Evolutionary conservation across 2,329 filamentous ascomycete genomes (phyloP).

Genomic region (Exutisphaerella laricina): DNA sequence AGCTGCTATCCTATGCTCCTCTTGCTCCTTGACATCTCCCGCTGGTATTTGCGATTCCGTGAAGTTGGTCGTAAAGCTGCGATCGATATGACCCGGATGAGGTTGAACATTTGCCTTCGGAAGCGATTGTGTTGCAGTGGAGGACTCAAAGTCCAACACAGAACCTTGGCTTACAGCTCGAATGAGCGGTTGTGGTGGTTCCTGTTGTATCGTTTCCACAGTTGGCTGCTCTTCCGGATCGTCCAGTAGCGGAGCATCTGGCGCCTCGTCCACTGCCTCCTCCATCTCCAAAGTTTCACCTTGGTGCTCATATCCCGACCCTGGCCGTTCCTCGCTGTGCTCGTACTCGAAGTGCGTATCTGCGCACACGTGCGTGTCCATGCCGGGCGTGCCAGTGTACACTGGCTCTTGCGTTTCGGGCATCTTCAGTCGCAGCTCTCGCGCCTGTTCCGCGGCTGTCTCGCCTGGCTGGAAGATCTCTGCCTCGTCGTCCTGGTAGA

Average conservation of each 20-base stretch:
- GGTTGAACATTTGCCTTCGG: constrained; percentile 14
- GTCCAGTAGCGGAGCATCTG: constrained; percentile 37
- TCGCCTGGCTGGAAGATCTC: constrained; percentile 23
- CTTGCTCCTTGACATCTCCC: constrained; percentile 9
- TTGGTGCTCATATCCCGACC: constrained; percentile 42
- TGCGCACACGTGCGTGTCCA: constrained; percentile 10
- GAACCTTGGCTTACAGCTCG: constrained; percentile 13
- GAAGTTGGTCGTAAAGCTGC: constrained; percentile 32
- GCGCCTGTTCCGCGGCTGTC: constrained; percentile 21
- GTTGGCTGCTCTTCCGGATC: constrained; percentile 35
- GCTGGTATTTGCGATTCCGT: constrained; percentile 21
- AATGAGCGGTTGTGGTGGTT: constrained; percentile 6
- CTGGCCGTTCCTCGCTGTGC: constrained; percentile 7
- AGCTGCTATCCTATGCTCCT: constrained; percentile 12
- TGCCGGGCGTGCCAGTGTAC: constrained; percentile 14
- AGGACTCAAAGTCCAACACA: constrained; percentile 15
- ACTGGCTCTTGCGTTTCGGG: constrained; percentile 12
- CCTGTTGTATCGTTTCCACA: constrained; percentile 10
- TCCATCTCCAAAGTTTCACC: constrained; percentile 42
- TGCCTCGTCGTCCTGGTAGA: constrained; percentile 20
- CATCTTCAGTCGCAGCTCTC: constrained; percentile 20
- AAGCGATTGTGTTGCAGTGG: constrained; percentile 14
- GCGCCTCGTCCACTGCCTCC: constrained; percentile 41
- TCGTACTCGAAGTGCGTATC: constrained; percentile 13
- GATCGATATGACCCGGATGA: constrained; percentile 24